phyloP scores from a whole-genome alignment of 2,329 filamentous ascomycete species.

The Zalaria obscura region DNA sequence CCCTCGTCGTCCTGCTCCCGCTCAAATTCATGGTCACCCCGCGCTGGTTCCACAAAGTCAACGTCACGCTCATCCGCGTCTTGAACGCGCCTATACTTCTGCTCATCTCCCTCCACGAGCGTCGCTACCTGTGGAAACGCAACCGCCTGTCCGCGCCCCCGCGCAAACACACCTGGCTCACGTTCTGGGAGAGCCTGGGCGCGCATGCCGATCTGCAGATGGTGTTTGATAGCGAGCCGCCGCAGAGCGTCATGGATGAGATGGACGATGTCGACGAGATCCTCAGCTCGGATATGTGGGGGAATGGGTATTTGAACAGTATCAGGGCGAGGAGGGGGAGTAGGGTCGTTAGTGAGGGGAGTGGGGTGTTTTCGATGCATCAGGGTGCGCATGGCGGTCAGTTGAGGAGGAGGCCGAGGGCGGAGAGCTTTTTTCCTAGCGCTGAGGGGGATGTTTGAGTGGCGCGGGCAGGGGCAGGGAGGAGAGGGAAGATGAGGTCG shows the following conservation, averaged over 20 bases:
- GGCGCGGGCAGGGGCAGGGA: too few relatives aligned
- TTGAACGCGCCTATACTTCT: constrained; percentile 65
- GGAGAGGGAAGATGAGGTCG: too few relatives aligned
- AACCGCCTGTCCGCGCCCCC: constrained; percentile 19
- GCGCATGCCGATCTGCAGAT: constrained; percentile 58
- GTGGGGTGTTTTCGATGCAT: constrained; percentile 1
- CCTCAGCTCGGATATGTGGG: constrained; percentile 27
- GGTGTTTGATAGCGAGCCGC: constrained; percentile 59
- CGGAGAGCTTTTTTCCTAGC: too few relatives aligned
- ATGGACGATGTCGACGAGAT: constrained; percentile 36
- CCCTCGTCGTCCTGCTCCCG: constrained; percentile 58
- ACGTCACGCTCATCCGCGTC: constrained; percentile 59
- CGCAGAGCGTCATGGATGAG: constrained; percentile 35
- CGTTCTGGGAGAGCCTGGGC: constrained; percentile 55
- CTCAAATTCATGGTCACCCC: constrained; percentile 66
- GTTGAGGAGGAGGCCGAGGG: constrained; percentile 1
- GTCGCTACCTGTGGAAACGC: constrained; percentile 49
- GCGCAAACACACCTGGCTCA: constrained; percentile 25
- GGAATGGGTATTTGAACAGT: constrained; percentile 15
- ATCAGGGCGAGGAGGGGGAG: constrained; percentile 2
- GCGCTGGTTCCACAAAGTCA: constrained; percentile 83
- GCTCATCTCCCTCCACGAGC: constrained; percentile 56
- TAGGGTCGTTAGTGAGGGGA: constrained; percentile 3
- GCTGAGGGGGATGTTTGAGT: too few relatives aligned
- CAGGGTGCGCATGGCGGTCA: not conserved